Evolutionary conservation across 1,284 basidiomycete species (phyloP), one percentile per base, ranked within the genome.

Genomic region (Cryptococcus sp.): DNA sequence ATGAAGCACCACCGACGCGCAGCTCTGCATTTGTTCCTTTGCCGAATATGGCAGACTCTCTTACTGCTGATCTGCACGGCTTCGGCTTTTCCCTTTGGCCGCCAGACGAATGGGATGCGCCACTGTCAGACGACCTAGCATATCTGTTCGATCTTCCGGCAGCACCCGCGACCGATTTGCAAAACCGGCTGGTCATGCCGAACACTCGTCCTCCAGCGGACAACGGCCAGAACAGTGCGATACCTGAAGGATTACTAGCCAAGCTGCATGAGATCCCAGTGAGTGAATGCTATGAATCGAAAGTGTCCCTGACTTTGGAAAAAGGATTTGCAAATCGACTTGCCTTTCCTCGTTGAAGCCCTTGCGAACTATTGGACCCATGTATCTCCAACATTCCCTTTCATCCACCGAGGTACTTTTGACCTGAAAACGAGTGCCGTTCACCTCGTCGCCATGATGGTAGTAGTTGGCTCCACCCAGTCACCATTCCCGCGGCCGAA

Each of bases 381-480:
- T 19, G 64, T 72, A 22, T 68, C 74, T 6, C 70, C 71, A 2
- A 67, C 63, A 16, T 74, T 68, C 50, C 74, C 74, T 3, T 73
- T 75, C 54, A 71, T 76, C 43, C 74, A 76, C 61, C 67, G 64
- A 1, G 69, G 68, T 0, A 76, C 72, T 15, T 72, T 76, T 51
- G 68, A 71, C 54, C 23, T 65, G 20, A 54, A 68, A 40, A 48
- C 62, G 2, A 65, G 70, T n/a, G 60, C 72, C 2, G 10, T 57
- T 17, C 66, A 73, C 42, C 60, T 76, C 7, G 52, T 75, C 52
- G 42, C 68, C 49, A 70, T 76, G 65, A 73, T 76, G 70, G 61
- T 63, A 19, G 64, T 76, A 42, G 53, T 61, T 7, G 74, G 74
- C 25, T 61, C 65, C 13, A 62, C 62, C 0, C 55, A 66, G 39